phyloP scores from a whole-genome alignment of 179 eudicot genomes.

The Carnegiea gigantea region DNA sequence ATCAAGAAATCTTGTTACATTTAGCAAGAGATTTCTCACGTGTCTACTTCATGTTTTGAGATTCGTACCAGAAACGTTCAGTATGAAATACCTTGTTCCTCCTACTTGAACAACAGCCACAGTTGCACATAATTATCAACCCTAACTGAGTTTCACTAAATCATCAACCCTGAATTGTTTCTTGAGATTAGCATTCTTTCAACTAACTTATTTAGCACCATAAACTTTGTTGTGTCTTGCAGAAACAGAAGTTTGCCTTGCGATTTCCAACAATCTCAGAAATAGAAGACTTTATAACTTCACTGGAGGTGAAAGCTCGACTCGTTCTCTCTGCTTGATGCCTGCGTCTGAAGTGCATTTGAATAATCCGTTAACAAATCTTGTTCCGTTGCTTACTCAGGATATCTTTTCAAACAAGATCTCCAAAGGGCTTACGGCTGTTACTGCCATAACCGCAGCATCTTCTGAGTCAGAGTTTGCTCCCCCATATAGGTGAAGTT shows the following conservation, averaged over 20 bases:
- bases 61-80: neutral
- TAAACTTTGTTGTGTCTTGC: conserved; percentile 26
- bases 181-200: neutral
- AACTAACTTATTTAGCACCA: neutral
- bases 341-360: neutral
- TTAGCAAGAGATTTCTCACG: neutral
- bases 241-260: conserved; percentile 87
- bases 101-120: neutral
- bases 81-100: no score
- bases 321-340: neutral
- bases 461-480: conserved; percentile 59
- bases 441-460: conserved; percentile 33
- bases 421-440: conserved; percentile 12
- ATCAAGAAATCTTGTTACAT: neutral
- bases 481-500: conserved; percentile 40
- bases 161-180: neutral
- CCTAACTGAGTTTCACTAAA: no score
- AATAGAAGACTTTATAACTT: conserved; percentile 42
- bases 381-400: conserved; percentile 32
- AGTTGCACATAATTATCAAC: neutral
- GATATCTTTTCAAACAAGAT: conserved; percentile 40
- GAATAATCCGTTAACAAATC: neutral
- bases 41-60: neutral
- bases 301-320: conserved; percentile 53
- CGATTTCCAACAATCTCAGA: conserved; percentile 49